Evolutionary conservation across 148 eudicot species (phyloP).

Genomic region (Chenopodium berlandieri): DNA sequence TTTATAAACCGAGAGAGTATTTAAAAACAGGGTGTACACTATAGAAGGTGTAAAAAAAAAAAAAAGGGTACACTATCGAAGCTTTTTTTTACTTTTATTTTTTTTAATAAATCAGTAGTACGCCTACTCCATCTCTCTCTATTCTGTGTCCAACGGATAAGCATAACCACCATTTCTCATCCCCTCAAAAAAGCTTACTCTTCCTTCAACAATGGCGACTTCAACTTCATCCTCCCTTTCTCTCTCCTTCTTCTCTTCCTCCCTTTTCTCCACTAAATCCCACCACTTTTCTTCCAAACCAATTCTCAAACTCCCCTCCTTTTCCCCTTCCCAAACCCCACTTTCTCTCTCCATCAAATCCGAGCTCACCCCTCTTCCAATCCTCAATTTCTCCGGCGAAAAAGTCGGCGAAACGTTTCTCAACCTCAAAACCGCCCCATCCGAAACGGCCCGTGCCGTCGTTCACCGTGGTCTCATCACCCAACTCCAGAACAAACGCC

Average conservation of each 20-base stretch:
- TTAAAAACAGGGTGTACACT: no score
- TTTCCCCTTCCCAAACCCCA: conserved; percentile 20
- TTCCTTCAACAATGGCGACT: neutral
- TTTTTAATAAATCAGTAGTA: no score
- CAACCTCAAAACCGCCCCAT: conserved; percentile 65
- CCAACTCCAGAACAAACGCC: conserved; percentile 74
- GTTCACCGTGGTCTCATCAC: conserved; percentile 90
- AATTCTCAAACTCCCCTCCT: conserved; percentile 21
- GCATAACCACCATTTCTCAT: neutral
- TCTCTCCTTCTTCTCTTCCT: conserved; percentile 44
- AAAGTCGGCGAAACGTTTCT: conserved; percentile 64
- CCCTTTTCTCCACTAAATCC: conserved; percentile 26
- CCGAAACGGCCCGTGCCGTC: conserved; percentile 91
- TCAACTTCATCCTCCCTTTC: conserved; percentile 30
- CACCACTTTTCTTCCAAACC: conserved; percentile 27
- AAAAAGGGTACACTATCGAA: no score
- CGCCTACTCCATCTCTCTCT: neutral
- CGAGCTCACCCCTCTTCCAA: conserved; percentile 64
- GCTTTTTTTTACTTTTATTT: no score
- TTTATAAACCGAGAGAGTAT: no score
- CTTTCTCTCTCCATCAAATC: conserved; percentile 39
- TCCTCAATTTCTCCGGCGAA: conserved; percentile 74
- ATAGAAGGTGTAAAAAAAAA: no score
- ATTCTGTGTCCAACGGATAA: neutral
- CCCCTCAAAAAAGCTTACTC: neutral